Base-by-base conservation (phyloP, 1,139 yeast species). In the Pichia sp. region DNA sequence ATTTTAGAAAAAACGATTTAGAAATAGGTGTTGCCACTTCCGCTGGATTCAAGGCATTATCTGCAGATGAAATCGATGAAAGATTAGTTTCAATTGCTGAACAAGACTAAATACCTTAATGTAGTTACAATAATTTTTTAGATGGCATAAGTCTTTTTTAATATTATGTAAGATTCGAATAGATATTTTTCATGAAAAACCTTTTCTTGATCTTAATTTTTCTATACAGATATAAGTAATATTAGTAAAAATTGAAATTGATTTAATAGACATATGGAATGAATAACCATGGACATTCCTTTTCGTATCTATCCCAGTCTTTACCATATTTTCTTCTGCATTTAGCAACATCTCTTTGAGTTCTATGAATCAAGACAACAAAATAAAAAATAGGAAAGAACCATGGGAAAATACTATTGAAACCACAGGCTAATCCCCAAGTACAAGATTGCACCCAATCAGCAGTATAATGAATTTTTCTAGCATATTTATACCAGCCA, bases 401-500 rank as follows among this genome's bases (percentile, higher is more conserved):
- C 92, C 96, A 92, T 39, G 97, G 96, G 71, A 92, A 78, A 42
- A 92, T 87, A 5, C 96, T 85, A 35, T 71, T 73, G 64, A 82
- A 80, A 1, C 98, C 98, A 65, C 97, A 87, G 52, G 82, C 76
- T 52, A 92, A 71, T 9, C 94, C 96, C 98, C 98, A 92, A 41
- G 94, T 76, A 55, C 87, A 70, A 45, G 95, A 78, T 70, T 87
- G 96, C 42, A 77, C 70, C 73, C 82, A 89, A 65, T 92, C 98
- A 32, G 96, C 97, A 39, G 97, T 89, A 73, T 92, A 92, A 66
- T 90, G 95, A 56, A 82, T 80, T 69, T 92, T 92, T 70, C 98
- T 82, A 11, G 97, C 98, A 58, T 79, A 83, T 51, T 73, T 80
- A 66, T 80, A 85, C 97, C 97, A 92, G 34, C 98, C 98, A 59